A percentile compares a stretch with the other conserved stretches of the same genome.
These are phyloP conservation scores for Moricandia arvensis DNA, from an alignment of 345 rosid species.

Conservation along the genomic window DNA sequence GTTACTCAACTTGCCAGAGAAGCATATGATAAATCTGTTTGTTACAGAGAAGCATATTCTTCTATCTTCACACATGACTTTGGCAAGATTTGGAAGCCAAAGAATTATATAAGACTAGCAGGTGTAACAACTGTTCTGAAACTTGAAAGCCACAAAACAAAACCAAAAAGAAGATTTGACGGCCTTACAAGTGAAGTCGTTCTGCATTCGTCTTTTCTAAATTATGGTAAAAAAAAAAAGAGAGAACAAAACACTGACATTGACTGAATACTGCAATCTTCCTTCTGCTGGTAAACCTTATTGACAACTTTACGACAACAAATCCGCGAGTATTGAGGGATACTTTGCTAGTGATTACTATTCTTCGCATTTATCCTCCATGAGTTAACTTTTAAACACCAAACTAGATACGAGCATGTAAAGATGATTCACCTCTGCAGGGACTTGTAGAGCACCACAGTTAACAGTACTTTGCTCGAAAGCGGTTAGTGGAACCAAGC, in stretches of 20 bases:
- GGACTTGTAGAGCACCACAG: conserved; percentile 90
- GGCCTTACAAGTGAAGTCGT: conserved; percentile 28
- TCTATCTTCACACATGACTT: not conserved
- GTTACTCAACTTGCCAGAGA: conserved; percentile 21
- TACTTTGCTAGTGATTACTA: conserved; percentile 31
- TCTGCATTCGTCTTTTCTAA: not conserved
- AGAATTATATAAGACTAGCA: conserved; percentile 22
- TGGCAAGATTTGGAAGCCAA: conserved; percentile 22
- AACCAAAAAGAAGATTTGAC: conserved; percentile 20
- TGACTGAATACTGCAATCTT: conserved; percentile 36
- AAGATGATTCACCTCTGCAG: conserved; percentile 48
- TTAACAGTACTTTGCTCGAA: too few species aligned
- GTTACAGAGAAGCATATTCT: not conserved
- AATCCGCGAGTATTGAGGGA: conserved; percentile 34
- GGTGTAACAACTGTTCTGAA: conserved; percentile 32
- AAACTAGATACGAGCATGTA: conserved; percentile 22
- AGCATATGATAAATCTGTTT: not conserved
- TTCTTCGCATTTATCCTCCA: conserved; percentile 10
- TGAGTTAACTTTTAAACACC: conserved; percentile 7
- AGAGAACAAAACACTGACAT: conserved; percentile 30
- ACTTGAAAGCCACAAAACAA: conserved; percentile 34
- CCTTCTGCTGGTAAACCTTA: conserved; percentile 40
- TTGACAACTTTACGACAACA: conserved; percentile 36
- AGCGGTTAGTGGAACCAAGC: conserved; percentile 85
- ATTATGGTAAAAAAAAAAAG: not conserved